Base-by-base conservation (phyloP, 805 yeast species). In the Suhomyces xylopsoci region DNA sequence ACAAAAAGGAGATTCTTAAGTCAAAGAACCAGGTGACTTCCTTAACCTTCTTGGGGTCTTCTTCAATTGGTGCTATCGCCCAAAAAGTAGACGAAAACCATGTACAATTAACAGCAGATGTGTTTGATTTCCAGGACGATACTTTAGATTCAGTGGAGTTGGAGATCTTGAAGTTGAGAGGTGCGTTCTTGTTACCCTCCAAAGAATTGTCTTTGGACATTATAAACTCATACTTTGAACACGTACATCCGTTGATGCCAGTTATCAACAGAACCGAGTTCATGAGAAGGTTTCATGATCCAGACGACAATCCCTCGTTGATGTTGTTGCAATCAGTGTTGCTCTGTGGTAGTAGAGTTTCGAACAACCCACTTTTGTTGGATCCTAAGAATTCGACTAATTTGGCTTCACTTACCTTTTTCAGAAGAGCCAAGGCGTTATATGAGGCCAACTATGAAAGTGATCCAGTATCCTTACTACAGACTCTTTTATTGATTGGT, bases 391-490 rank as follows among this genome's bases (percentile, higher is more conserved):
- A 81, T 53, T 72, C 78, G 47, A 81, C 87, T 46, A 70, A 81
- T 47, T 69, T 81, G 52, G 81, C 88, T 3, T 65, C 70, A 41
- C 62, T 73, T 51, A 74, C 79, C 2, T 81, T 88, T 54, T 84
- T 83, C 67, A 79, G 83, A 58, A 76, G 96, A 15, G 92, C 91
- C 3, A 86, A 85, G 68, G 88, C 90, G 0, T 68, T 89, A 24
- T 87, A 81, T 64, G 93, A 88, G 60, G 80, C 88, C 1, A 81
- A 80, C 56, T 81, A 81, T 58, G 94, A 88, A 67, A 69, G 77
- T 30, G 90, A 87, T 60, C 81, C 88, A 1, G 72, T 85, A 1
- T 69, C 81, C 5, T 68, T 85, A 22, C 75, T 88, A 7, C 91
- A 86, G 61, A 77, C 90, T 0, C 70, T 85, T 38, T 66, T 83